Evolutionary conservation across 1,284 basidiomycete genomes (phyloP), one percentile per base, ranked within the genome.

Genomic region (Heterobasidion parviporum): DNA sequence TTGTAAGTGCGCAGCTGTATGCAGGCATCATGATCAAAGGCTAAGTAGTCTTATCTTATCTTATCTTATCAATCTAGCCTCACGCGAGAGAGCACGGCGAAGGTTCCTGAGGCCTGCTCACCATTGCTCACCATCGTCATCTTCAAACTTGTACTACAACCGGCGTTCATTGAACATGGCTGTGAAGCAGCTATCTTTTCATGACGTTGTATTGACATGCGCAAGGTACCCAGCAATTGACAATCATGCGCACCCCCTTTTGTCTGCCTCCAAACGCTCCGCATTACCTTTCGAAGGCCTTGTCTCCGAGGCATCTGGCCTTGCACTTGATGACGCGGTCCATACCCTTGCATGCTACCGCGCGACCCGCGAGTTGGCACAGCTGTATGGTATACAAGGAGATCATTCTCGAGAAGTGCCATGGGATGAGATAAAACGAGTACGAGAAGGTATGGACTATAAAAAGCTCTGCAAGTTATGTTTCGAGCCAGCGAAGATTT

Each of bases 181-280:
- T 1, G 8, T 6, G 26, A 26, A 8, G 38, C 10, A 41, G n/a
- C 38, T 41, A 41, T 41, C n/a, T 8, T 8, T 41, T 12, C 12
- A 41, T 8, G 5, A 41, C n/a, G 12, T 41, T 41, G n/a, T 10
- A 6, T 12, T 41, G 38, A 41, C 38, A 12, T 34, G 54, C 47
- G 14, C 16, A 50, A 55, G 56, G 18, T 78, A 74, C 57, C 80
- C 79, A 9, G 73, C 73, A 0, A 85, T 87, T 63, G 87, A 89
- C 69, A 89, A 89, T 63, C 87, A 90, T 64, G 83, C 87, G 0
- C 87, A 90, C 64, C 84, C 87, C 2, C 72, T 90, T 32, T 72
- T 90, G 38, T 70, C 72, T 32, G 72, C 69, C 10, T 67, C 70
- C 26, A 64, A 79, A 53, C 76, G 80, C 32, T 62, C 76, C 48